Evolutionary conservation across 768 basidiomycete genomes (phyloP).

Genomic region (Lepiota venenata): DNA sequence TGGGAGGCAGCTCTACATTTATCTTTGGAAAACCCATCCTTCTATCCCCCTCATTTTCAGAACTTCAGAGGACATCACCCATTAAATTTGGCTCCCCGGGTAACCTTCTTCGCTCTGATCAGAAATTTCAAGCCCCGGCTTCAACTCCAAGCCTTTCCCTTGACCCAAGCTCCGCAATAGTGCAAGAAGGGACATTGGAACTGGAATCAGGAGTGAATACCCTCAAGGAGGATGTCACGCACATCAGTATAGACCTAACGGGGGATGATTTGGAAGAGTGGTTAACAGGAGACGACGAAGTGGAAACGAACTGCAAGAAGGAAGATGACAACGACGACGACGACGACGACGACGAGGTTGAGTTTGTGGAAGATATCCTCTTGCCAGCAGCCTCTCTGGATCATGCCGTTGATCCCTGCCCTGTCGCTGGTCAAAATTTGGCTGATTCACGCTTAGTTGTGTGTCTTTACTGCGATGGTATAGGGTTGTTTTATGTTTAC

Average conservation of each 20-base stretch:
- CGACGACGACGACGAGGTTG: conserved; percentile 21
- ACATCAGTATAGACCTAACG: conserved; percentile 26
- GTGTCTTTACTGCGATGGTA: neutral
- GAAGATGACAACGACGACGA: conserved; percentile 27
- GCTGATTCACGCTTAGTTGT: conserved; percentile 12
- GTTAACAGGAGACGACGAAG: conserved; percentile 64
- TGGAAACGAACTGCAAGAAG: conserved; percentile 13
- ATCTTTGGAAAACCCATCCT: conserved; percentile 18
- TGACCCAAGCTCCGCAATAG: neutral
- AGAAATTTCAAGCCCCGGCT: neutral
- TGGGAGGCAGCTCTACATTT: neutral
- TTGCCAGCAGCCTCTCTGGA: conserved; percentile 5
- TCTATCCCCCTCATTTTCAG: conserved; percentile 6
- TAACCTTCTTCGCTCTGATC: neutral
- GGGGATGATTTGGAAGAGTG: conserved; percentile 50
- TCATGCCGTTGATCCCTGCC: conserved; percentile 17
- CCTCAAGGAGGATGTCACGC: conserved; percentile 1
- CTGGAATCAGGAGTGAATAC: too few species aligned
- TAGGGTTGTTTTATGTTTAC: neutral
- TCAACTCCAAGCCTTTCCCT: neutral
- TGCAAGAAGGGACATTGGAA: neutral
- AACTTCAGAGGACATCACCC: neutral
- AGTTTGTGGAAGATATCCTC: conserved; percentile 7
- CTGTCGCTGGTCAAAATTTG: conserved; percentile 25
- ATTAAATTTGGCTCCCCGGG: neutral